Evolutionary conservation across 495 filamentous ascomycete genomes (phyloP).

Genomic region (Parathielavia hyrcaniae): DNA sequence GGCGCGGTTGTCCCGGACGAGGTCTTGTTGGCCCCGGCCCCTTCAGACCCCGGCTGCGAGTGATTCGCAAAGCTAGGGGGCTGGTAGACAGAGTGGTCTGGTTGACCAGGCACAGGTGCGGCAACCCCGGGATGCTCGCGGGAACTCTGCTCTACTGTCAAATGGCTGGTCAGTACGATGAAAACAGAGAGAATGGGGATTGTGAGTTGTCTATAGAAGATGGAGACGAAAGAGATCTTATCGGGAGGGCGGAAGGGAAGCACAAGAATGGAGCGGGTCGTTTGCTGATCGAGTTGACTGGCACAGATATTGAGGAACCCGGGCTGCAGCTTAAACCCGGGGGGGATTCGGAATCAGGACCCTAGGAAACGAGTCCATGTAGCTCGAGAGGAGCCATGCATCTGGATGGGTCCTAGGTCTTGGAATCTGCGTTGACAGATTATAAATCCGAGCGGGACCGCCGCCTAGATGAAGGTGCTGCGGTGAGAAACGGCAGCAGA

Average conservation of each 20-base stretch:
- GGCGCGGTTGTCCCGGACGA: slow-evolving; percentile 22
- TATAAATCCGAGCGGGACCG: slow-evolving; percentile 13
- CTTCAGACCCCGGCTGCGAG: slow-evolving; percentile 21
- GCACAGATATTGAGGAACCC: background rate
- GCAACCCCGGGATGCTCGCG: slow-evolving; percentile 21
- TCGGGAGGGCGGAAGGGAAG: background rate
- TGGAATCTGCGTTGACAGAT: slow-evolving; percentile 12
- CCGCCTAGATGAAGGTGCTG: background rate
- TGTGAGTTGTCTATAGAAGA: background rate
- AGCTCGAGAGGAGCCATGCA: slow-evolving; percentile 3
- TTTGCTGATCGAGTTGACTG: background rate
- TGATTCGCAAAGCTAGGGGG: slow-evolving; percentile 16
- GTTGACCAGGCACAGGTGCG: slow-evolving; percentile 18
- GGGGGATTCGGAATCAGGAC: background rate
- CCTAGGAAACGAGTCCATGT: background rate
- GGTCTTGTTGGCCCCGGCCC: slow-evolving; percentile 14
- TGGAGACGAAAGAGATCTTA: background rate
- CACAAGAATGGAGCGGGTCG: background rate
- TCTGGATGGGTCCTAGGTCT: background rate
- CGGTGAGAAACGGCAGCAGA: background rate
- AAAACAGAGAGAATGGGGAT: background rate
- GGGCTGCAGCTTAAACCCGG: slow-evolving; percentile 8
- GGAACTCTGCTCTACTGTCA: slow-evolving; percentile 26
- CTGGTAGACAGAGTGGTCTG: slow-evolving; percentile 22
- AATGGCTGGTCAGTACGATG: slow-evolving; percentile 20